Base-by-base conservation (phyloP, 2,329 filamentous ascomycete genomes). In the Penicillium sp. region DNA sequence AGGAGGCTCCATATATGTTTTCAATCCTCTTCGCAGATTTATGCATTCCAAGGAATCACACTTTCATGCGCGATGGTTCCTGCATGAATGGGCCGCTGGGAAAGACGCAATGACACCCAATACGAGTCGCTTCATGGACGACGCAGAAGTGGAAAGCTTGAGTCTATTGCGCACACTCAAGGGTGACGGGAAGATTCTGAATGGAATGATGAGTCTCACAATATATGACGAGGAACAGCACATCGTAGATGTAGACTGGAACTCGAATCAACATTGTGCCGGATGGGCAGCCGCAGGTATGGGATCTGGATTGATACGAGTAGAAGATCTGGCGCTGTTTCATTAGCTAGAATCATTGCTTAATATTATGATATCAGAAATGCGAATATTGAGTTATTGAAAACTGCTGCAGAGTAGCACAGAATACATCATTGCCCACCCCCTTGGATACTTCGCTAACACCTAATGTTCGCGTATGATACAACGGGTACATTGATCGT, bases 281-380 rank as follows among this genome's bases (percentile, higher is more conserved):
- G 86, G 81, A 62, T 88, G 87, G 86, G 84, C 83, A 2, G 85
- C 85, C 9, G 82, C 81, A 3, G 85, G 83, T 0, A 80, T 87
- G 79, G 87, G 80, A 0, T 88, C 84, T 26, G 87, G 87, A 0
- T 68, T 90, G 58, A 76, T 90, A 45, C 80, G 83, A 59, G 76
- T 90, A 20, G 82, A 87, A 76, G 86, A 90, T 65, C 68, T 90
- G 21, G 84, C 85, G 0, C 65, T 71, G 47, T 68, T 58, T 54
- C 56, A 58, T 47, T 58, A 46, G 33, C 24, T 21, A 30, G 16
- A 28, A 24, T 23, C 9, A 8, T 28, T 53, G n/a, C 5, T 26
- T 18, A 26, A 1, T 49, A 14, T 6, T 23, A 16, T 5, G 12
- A 20, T n/a, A 24, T 14, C n/a, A 5, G 12, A 23, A 42, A 20